A percentile compares a stretch with the other conserved stretches of the same genome.
These are phyloP conservation scores for Pelargonium citronellum DNA, from an alignment of 441 rosid genomes.

Conservation along the genomic window DNA sequence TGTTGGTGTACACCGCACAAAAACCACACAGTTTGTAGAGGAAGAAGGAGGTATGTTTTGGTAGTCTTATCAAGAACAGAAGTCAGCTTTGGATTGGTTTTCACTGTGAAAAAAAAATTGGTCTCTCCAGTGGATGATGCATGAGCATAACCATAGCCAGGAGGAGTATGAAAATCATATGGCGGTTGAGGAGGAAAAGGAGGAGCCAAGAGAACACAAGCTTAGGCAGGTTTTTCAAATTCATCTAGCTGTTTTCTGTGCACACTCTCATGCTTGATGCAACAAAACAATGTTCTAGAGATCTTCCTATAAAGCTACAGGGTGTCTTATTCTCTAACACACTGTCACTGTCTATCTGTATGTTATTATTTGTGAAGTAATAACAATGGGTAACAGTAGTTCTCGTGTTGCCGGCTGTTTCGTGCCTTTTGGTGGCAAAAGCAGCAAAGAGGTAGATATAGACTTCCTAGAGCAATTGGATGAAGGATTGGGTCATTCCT, in stretches of 20 bases:
- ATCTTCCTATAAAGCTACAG: conserved; percentile 24
- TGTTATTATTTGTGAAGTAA: background rate
- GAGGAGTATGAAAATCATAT: conserved; percentile 29
- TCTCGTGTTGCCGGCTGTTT: conserved; percentile 95
- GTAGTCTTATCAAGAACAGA: conserved; percentile 2
- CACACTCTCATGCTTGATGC: conserved; percentile 23
- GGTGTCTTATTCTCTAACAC: background rate
- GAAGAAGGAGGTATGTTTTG: conserved; percentile 3
- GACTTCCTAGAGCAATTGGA: conserved; percentile 80
- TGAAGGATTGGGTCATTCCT: conserved; percentile 94
- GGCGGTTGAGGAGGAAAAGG: conserved; percentile 36
- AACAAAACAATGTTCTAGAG: conserved; percentile 45
- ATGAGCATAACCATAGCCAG: conserved; percentile 1
- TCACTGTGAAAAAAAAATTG: background rate
- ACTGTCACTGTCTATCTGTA: too few relatives aligned
- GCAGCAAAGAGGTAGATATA: conserved; percentile 55
- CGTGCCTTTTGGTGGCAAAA: conserved; percentile 67
- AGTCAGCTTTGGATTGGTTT: conserved; percentile 9
- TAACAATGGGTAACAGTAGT: conserved; percentile 79
- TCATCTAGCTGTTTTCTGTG: conserved; percentile 39
- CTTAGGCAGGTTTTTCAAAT: conserved; percentile 27
- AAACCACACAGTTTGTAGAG: conserved; percentile 3
- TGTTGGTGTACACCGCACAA: background rate
- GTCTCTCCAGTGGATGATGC: conserved; percentile 45
- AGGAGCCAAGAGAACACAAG: conserved; percentile 3